A percentile compares a stretch with the other conserved stretches of the same genome.
phyloP scores from a whole-genome alignment of 495 filamentous ascomycete genomes.

The Chaetomium cochliodes region DNA sequence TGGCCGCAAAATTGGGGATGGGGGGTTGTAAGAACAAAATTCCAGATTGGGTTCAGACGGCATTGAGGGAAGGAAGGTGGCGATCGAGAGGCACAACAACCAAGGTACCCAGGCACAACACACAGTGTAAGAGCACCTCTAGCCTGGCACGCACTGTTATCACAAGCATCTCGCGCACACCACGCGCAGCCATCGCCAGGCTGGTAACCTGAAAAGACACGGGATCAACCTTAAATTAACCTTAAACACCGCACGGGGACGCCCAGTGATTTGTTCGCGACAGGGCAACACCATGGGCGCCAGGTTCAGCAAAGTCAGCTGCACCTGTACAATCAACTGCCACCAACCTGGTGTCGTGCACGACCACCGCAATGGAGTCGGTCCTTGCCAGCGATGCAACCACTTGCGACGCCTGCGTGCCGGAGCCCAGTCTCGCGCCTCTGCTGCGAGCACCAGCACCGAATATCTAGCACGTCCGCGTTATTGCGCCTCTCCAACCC shows the following conservation, averaged over 20 bases:
- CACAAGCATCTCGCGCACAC: no score
- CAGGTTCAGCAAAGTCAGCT: slow-evolving; percentile 6
- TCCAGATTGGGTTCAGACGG: no score
- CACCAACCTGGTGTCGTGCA: neutral
- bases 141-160: no score
- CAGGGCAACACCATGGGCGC: neutral
- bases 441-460: slow-evolving; percentile 2
- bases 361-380: neutral
- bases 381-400: neutral
- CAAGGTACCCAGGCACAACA: no score
- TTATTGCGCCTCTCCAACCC: neutral
- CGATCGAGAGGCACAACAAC: no score
- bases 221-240: no score
- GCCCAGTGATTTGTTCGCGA: neutral
- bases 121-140: no score
- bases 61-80: no score
- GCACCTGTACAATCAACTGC: slow-evolving; percentile 2
- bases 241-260: neutral
- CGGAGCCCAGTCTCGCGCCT: neutral
- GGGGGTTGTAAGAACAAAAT: no score
- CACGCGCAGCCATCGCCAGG: no score
- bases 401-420: neutral
- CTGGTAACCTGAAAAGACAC: no score
- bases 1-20: no score
- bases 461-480: neutral